Evolutionary conservation across 768 basidiomycete species (phyloP).

Genomic region (Mycena latifolia): DNA sequence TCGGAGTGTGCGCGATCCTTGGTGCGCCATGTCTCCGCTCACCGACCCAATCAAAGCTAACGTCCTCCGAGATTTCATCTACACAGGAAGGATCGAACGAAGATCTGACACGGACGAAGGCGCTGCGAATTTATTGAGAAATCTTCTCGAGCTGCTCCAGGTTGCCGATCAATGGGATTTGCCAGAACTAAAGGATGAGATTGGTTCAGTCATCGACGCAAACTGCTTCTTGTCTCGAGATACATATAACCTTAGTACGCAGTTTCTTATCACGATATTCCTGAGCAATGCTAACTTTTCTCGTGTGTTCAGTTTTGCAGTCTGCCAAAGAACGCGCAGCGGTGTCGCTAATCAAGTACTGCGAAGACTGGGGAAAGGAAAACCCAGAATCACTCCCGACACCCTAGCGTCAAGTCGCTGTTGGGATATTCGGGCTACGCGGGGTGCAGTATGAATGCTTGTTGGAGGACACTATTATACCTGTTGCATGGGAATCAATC

Average conservation of each 20-base stretch:
- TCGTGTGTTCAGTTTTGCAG: background rate
- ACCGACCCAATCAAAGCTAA: constrained; percentile 3
- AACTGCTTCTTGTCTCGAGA: constrained; percentile 35
- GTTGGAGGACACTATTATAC: no score
- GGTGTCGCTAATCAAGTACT: constrained; percentile 28
- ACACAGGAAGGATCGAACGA: constrained; percentile 32
- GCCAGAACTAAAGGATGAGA: constrained; percentile 35
- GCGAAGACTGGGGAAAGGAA: constrained; percentile 24
- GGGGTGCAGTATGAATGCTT: no score
- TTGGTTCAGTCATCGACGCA: constrained; percentile 20
- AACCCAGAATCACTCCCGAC: constrained; percentile 23
- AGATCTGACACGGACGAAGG: constrained; percentile 8
- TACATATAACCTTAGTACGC: constrained; percentile 34
- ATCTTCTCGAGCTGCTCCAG: constrained; percentile 34
- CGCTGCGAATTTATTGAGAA: constrained; percentile 24
- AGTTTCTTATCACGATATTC: background rate
- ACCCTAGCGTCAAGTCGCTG: background rate
- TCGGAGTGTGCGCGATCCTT: constrained; percentile 33
- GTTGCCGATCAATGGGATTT: constrained; percentile 36
- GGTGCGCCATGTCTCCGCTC: constrained; percentile 9
- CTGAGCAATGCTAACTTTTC: background rate
- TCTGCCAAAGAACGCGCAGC: constrained; percentile 22
- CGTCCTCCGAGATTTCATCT: constrained; percentile 28
- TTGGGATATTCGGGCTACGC: no score
- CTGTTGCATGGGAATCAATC: no score